Evolutionary conservation across 2,329 filamentous ascomycete genomes (phyloP).

Genomic region (Hirsutella thompsonii): DNA sequence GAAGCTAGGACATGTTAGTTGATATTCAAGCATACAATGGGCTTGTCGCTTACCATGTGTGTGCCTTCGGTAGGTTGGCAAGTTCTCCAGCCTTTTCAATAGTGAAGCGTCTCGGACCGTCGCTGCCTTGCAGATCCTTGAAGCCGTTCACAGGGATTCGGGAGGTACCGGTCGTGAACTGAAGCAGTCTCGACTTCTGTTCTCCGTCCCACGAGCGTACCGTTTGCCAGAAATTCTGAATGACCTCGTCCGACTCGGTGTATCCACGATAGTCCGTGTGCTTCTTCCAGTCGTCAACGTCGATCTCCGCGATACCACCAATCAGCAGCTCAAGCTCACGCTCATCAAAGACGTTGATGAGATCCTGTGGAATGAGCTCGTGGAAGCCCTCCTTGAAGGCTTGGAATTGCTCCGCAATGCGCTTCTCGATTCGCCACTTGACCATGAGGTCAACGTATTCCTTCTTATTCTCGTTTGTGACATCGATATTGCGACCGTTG

Average conservation of each 20-base stretch:
- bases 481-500: conserved; percentile 78
- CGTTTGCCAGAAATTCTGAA: conserved; percentile 98
- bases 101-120: conserved; percentile 88
- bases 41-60: conserved; percentile 68
- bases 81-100: conserved; percentile 96
- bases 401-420: conserved; percentile 95
- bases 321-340: conserved; percentile 92
- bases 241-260: conserved; percentile 93
- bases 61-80: conserved; percentile 84
- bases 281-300: conserved; percentile 99
- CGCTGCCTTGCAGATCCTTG: conserved; percentile 95
- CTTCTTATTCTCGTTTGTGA: conserved; percentile 97
- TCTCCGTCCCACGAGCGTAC: conserved; percentile 96
- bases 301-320: conserved; percentile 98
- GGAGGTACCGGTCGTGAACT: conserved; percentile 95
- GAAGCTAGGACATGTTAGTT: conserved; percentile 50
- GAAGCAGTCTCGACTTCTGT: conserved; percentile 89
- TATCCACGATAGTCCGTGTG: conserved; percentile 98
- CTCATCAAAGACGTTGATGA: conserved; percentile 98
- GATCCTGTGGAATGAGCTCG: conserved; percentile 88
- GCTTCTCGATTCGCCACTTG: conserved; percentile 98
- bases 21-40: not conserved
- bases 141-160: conserved; percentile 98
- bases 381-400: conserved; percentile 97
- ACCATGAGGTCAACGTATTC: conserved; percentile 98